Conservation (phyloP, 2,329 filamentous ascomycete species). For the Curvularia lunata region DNA sequence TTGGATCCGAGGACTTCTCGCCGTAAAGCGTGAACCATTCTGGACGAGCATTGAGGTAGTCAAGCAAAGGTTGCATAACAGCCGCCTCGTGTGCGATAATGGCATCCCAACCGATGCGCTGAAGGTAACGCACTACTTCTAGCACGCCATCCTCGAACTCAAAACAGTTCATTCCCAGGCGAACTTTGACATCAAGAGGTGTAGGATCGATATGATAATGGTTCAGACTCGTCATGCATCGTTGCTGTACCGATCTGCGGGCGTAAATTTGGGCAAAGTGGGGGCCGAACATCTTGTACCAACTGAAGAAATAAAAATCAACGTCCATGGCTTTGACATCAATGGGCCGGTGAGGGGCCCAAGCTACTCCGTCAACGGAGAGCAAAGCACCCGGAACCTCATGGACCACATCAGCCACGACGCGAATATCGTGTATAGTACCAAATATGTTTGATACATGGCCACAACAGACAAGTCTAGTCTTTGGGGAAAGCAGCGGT, state of each 20-base stretch:
- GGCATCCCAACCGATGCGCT: background rate
- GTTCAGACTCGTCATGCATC: background rate
- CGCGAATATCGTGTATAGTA: background rate
- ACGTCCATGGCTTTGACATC: background rate
- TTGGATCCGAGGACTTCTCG: background rate
- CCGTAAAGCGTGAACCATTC: background rate
- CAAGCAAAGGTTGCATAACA: background rate
- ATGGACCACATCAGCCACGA: background rate
- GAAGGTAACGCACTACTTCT: background rate
- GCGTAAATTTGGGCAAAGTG: background rate
- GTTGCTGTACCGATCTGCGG: background rate
- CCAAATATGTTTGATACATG: background rate
- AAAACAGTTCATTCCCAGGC: background rate
- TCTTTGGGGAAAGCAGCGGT: background rate
- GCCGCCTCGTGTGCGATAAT: background rate
- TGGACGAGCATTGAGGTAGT: background rate
- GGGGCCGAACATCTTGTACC: background rate
- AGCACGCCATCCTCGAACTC: background rate
- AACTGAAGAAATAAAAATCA: background rate
- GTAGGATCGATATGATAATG: background rate
- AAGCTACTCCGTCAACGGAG: background rate
- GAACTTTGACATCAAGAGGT: background rate
- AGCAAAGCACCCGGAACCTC: background rate
- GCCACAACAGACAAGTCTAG: background rate
- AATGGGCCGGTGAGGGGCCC: background rate